Base-by-base conservation (phyloP, 768 basidiomycete genomes). In the Amanita inopinata region DNA sequence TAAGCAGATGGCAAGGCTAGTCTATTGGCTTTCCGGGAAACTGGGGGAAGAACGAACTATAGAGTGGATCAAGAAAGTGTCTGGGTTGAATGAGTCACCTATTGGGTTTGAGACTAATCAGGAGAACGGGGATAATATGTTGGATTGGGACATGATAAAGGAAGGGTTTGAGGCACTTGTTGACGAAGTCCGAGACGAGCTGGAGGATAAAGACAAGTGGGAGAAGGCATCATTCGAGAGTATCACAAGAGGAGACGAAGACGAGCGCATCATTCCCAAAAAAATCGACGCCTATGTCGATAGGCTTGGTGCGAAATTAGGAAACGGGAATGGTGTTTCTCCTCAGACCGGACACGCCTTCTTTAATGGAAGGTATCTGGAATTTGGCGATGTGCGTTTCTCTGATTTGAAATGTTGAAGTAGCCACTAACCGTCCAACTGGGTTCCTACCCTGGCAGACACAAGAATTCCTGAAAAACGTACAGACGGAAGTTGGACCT, bases 321-420 rank as follows among this genome's bases (percentile, higher is more conserved):
- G n/a, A 9, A 31, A n/a, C 10, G 33, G 14, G 3, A 6, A 5
- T 12, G 35, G 32, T 24, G 15, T 11, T 6, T 28, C 12, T 35
- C 7, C 65, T 0, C 39, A 63, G 4, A 58, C 58, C 2, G 92
- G 90, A 0, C 79, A 86, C 49, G 78, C 70, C 3, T 94, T 97
- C 59, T 67, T 94, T 54, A 94, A 97, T 52, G 93, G 93, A n/a
- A 90, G 81, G 53, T 73, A 84, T 56, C 69, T 78, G 39, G 59
- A 71, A 9, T 57, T 89, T 36, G 71, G 74, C 49, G 83, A 83
- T 40, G 89, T 87, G 51, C 51, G 79, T 64, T 15, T 23, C 28
- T 23, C 18, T 32, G 10, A 27, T 39, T 31, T 23, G 18, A 2
- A 22, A 27, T 19, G n/a, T 6, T 19, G 11, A 11, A 6, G 4